Conservation (phyloP, 129 eudicot species). For the Flaveria bidentis region DNA sequence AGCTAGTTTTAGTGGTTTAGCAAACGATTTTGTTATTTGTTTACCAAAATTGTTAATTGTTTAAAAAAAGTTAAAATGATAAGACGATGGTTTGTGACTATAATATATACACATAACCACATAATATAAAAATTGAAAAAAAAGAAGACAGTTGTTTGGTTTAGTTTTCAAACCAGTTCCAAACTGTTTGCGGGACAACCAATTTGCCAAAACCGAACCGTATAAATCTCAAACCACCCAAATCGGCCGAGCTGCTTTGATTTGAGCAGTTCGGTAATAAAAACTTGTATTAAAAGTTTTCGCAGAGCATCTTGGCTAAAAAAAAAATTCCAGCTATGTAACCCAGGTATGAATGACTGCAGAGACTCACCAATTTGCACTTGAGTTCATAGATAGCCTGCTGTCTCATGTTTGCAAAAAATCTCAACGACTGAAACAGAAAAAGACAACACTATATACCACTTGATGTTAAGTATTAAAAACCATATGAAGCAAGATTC, state of each 20-base stretch:
- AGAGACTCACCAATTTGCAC: conserved; percentile 59
- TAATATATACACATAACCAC: not conserved
- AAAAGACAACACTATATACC: conserved; percentile 20
- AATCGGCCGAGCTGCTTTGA: not conserved
- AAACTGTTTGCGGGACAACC: not conserved
- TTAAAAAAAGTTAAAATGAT: not conserved
- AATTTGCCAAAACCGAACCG: not conserved
- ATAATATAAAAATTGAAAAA: not conserved
- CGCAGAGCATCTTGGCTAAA: not conserved
- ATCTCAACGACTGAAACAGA: conserved; percentile 69
- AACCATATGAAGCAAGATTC: not conserved
- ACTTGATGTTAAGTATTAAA: not conserved
- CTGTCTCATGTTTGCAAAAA: conserved; percentile 68
- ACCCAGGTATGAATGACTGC: not conserved
- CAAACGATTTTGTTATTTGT: not conserved
- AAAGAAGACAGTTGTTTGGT: no score
- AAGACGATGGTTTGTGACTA: not conserved
- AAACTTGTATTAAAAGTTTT: not conserved
- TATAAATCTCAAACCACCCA: not conserved
- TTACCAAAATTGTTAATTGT: not conserved
- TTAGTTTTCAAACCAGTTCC: not conserved
- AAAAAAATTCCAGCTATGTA: not conserved
- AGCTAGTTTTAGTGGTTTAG: not conserved
- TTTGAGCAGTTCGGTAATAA: not conserved
- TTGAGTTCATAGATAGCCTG: conserved; percentile 58